phyloP scores from a whole-genome alignment of 257 asterid species.

The Rubia yunnanensis region DNA sequence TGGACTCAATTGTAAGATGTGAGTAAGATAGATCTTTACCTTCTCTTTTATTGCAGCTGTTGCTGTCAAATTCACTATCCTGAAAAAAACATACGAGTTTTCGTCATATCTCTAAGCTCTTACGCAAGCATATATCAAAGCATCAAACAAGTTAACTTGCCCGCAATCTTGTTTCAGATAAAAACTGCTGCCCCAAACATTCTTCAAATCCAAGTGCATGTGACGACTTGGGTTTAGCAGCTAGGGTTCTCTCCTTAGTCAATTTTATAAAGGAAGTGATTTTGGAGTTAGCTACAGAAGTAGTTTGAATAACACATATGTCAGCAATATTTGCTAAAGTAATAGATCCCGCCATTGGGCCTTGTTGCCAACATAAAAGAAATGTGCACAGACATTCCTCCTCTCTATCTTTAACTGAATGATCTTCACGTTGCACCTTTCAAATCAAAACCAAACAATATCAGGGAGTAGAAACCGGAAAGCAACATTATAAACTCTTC shows the following conservation, averaged over 20 bases:
- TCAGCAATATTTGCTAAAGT: conserved; percentile 21
- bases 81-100: background rate
- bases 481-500: background rate
- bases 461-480: background rate
- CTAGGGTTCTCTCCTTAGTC: conserved; percentile 29
- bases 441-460: background rate
- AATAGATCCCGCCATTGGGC: conserved; percentile 35
- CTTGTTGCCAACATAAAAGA: conserved; percentile 43
- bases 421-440: conserved; percentile 37
- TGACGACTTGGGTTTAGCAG: background rate
- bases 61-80: background rate
- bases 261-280: conserved; percentile 28
- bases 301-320: conserved; percentile 24
- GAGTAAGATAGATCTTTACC: too few species aligned
- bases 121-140: background rate
- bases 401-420: conserved; percentile 30
- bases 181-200: background rate
- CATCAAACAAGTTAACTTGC: conserved; percentile 3
- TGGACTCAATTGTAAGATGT: too few species aligned
- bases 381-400: conserved; percentile 56
- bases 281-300: conserved; percentile 26
- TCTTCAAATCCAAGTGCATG: background rate
- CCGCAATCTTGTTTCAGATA: conserved; percentile 2
- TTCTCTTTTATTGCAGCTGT: too few species aligned
- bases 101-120: background rate